Evolutionary conservation across 352 stramenopile genomes (phyloP).

Genomic region (Aphanomyces stellatus): DNA sequence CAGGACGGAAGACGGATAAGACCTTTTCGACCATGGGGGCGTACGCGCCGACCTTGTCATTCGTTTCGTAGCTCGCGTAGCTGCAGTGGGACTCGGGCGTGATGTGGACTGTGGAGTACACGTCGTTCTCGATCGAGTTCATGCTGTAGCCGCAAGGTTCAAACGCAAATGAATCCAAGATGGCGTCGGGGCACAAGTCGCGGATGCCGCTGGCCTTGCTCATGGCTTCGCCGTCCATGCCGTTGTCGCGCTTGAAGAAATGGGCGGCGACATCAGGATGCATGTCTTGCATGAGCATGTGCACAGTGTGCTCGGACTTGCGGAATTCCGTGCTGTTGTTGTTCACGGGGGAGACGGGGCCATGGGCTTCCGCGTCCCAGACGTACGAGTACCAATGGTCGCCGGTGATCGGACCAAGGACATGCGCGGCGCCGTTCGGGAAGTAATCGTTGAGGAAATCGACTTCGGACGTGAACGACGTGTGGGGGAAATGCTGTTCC

Average conservation of each 20-base stretch:
- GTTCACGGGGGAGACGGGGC: constrained; percentile 19
- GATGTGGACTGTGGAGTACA: constrained; percentile 99
- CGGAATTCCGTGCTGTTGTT: constrained; percentile 18
- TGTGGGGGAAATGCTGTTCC: constrained; percentile 96
- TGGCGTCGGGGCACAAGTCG: constrained; percentile 89
- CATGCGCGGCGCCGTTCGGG: constrained; percentile 72
- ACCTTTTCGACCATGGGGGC: constrained; percentile 95
- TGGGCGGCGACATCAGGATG: constrained; percentile 65
- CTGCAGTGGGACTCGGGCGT: constrained; percentile 96
- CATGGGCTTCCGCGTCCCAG: constrained; percentile 86
- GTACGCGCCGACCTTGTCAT: constrained; percentile 78
- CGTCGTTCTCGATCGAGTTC: constrained; percentile 97
- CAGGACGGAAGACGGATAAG: constrained; percentile 95
- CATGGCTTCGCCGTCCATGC: constrained; percentile 82
- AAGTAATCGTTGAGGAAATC: constrained; percentile 92
- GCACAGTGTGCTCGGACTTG: constrained; percentile 52
- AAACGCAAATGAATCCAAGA: constrained; percentile 97
- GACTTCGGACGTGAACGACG: constrained; percentile 94
- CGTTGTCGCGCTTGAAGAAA: constrained; percentile 77
- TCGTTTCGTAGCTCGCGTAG: constrained; percentile 99
- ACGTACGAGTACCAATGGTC: constrained; percentile 99
- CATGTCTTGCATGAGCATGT: constrained; percentile 85
- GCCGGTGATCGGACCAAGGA: constrained; percentile 91
- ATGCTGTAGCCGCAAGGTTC: constrained; percentile 98
- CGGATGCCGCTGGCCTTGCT: constrained; percentile 93